These are phyloP conservation scores for Phlebopus sp. DNA, from an alignment of 1,284 basidiomycete species.

Conservation along the genomic window DNA sequence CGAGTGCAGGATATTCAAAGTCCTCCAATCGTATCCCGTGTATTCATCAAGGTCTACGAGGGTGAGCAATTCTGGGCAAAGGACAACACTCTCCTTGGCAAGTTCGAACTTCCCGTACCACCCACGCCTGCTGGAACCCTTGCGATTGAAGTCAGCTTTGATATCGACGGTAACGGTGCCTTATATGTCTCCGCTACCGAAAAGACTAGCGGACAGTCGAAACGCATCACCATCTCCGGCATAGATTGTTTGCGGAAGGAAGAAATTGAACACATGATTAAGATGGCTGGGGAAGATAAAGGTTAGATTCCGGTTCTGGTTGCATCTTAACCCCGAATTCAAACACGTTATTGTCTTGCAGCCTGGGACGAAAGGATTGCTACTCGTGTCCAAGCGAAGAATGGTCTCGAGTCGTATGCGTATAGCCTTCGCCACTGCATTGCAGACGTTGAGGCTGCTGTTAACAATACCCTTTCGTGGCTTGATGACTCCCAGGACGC, in stretches of 20 bases:
- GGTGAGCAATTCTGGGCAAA: slow-evolving; percentile 55
- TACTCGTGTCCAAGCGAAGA: slow-evolving; percentile 85
- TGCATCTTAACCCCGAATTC: slow-evolving; percentile 2
- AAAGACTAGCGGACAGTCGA: slow-evolving; percentile 97
- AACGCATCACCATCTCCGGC: slow-evolving; percentile 96
- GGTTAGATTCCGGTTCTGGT: slow-evolving; percentile 36
- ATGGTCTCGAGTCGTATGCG: slow-evolving; percentile 87
- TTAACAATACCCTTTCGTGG: slow-evolving; percentile 87
- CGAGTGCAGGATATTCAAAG: slow-evolving; percentile 35
- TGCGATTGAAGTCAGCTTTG: slow-evolving; percentile 98
- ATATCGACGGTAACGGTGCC: slow-evolving; percentile 98
- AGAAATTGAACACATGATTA: slow-evolving; percentile 97
- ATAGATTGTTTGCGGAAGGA: slow-evolving; percentile 98
- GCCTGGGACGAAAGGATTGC: slow-evolving; percentile 81
- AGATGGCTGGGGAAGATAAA: slow-evolving; percentile 92
- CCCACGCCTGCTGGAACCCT: slow-evolving; percentile 98
- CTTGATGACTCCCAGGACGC: slow-evolving; percentile 89
- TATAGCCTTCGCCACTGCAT: slow-evolving; percentile 96
- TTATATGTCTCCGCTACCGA: slow-evolving; percentile 94
- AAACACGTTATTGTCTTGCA: slow-evolving; percentile 29
- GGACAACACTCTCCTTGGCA: slow-evolving; percentile 99
- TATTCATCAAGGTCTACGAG: too few relatives aligned
- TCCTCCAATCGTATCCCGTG: too few relatives aligned
- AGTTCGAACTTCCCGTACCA: slow-evolving; percentile 98
- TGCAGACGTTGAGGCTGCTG: slow-evolving; percentile 77